A percentile compares a stretch with the other conserved stretches of the same genome.
These are phyloP conservation scores for Aspergillus aculeatus DNA, from an alignment of 2,329 filamentous ascomycete species.

Conservation along the genomic window DNA sequence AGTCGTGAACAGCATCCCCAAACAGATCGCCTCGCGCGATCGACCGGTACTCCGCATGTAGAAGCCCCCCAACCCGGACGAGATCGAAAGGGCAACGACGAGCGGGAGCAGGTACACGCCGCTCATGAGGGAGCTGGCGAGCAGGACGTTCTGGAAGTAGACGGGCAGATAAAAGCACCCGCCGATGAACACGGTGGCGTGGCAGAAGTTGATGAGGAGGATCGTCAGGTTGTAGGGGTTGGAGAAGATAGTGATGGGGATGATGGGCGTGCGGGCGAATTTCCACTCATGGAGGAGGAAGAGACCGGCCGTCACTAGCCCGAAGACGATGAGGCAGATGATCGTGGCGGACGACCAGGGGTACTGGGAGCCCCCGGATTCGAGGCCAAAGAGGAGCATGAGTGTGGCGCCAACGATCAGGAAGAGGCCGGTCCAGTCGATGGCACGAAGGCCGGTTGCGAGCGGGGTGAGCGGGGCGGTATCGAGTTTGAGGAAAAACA, in stretches of 20 bases:
- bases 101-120: constrained; percentile 68
- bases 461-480: constrained; percentile 22
- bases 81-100: constrained; percentile 60
- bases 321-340: constrained; percentile 72
- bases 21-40: constrained; percentile 56
- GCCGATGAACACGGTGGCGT: constrained; percentile 69
- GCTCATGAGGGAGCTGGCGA: constrained; percentile 61
- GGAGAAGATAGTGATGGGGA: constrained; percentile 66
- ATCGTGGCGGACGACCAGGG: constrained; percentile 73
- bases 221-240: constrained; percentile 60
- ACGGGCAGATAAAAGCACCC: constrained; percentile 71
- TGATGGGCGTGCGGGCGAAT: constrained; percentile 69
- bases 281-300: constrained; percentile 71
- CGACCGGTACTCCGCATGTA: constrained; percentile 66
- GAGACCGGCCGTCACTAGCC: constrained; percentile 57
- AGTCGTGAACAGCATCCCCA: constrained; percentile 53
- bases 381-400: constrained; percentile 57
- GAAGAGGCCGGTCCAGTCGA: constrained; percentile 61
- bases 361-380: constrained; percentile 66
- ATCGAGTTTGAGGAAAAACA: constrained; percentile 4
- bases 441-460: constrained; percentile 33
- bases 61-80: constrained; percentile 59
- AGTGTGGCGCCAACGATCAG: constrained; percentile 63
- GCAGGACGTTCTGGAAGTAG: constrained; percentile 70
- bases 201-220: constrained; percentile 62